Percentiles rank a stretch among this genome's conserved stretches.
These are phyloP conservation scores for Akanthomyces lecanii DNA, from an alignment of 2,329 filamentous ascomycete genomes.

Conservation along the genomic window DNA sequence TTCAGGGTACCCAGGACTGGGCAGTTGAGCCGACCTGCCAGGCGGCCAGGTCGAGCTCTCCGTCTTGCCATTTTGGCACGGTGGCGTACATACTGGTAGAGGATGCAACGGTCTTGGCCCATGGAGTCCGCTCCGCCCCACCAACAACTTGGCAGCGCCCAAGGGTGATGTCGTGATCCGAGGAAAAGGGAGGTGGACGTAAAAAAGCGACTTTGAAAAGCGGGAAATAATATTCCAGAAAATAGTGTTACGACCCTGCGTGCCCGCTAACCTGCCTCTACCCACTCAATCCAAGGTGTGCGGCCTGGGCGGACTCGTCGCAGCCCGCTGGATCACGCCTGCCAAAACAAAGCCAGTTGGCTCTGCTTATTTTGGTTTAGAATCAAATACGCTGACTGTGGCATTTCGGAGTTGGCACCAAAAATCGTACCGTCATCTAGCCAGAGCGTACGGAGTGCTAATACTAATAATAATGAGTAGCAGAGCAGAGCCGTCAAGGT, in stretches of 20 bases:
- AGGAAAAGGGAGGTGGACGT: not conserved
- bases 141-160: not conserved
- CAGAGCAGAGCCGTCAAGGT: not conserved
- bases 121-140: not conserved
- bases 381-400: not conserved
- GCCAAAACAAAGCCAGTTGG: not conserved
- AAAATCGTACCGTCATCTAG: not conserved
- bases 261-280: not conserved
- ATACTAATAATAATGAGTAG: too few species aligned
- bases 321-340: constrained; percentile 2
- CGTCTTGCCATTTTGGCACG: too few species aligned
- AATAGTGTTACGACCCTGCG: not conserved
- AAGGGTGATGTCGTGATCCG: constrained; percentile 1
- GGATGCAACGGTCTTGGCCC: constrained; percentile 3
- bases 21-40: too few species aligned
- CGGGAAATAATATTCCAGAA: not conserved
- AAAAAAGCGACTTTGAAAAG: not conserved
- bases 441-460: not conserved
- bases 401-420: not conserved
- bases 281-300: too few species aligned
- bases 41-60: too few species aligned
- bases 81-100: not conserved
- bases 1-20: too few species aligned
- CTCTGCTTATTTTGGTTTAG: not conserved
- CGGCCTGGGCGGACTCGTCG: not conserved